Evolutionary conservation across 331 rosid genomes (phyloP).

Genomic region (Spiraea crenata): DNA sequence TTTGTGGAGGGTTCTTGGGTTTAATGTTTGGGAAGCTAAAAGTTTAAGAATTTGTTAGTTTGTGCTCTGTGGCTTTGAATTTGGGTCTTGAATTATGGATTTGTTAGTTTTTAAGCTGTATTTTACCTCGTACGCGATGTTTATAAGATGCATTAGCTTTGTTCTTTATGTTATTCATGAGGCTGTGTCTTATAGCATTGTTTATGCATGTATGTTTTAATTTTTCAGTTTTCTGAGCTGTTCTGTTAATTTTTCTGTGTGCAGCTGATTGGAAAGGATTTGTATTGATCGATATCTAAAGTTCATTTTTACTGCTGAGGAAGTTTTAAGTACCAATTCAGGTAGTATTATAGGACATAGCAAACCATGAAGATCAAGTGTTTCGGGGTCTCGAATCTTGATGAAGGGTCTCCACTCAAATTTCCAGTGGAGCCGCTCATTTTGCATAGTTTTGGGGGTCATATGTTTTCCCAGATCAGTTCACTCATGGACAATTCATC

Average conservation of each 20-base stretch:
- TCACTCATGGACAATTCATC: constrained; percentile 55
- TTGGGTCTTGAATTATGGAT: constrained; percentile 6
- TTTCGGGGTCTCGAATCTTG: constrained; percentile 68
- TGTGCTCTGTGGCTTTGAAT: constrained; percentile 5
- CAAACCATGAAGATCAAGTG: constrained; percentile 56
- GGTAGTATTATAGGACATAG: constrained; percentile 6
- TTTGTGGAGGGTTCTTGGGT: neutral
- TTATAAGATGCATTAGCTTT: neutral
- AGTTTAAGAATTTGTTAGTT: neutral
- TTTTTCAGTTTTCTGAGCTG: neutral
- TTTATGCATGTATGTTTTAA: neutral
- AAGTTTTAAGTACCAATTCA: constrained; percentile 2
- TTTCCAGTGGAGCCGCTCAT: constrained; percentile 51
- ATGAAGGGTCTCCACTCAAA: constrained; percentile 49
- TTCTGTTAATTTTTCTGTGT: constrained; percentile 14
- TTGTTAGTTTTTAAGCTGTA: neutral
- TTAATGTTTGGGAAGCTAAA: neutral
- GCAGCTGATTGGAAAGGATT: constrained; percentile 28
- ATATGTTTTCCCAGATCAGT: constrained; percentile 48
- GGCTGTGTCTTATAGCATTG: neutral
- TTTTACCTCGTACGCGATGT: neutral
- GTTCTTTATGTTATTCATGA: neutral
- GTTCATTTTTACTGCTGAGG: constrained; percentile 7
- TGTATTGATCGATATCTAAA: constrained; percentile 1
- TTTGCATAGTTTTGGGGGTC: constrained; percentile 38